Base-by-base conservation (phyloP, 2,329 filamentous ascomycete genomes). In the Coniochaeta sp. region DNA sequence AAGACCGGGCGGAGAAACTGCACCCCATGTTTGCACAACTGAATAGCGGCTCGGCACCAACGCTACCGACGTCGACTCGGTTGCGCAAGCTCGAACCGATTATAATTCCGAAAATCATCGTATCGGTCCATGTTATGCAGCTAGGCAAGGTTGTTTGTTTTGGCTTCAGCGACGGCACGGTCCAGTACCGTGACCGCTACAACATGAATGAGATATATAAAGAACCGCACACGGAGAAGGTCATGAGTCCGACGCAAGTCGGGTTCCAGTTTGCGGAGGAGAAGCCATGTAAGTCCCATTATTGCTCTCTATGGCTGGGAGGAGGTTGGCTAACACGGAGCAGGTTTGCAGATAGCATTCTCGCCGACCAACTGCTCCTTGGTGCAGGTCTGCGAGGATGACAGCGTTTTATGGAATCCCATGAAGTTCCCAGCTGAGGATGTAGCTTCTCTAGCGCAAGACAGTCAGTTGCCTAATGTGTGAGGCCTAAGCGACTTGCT, bases 1-100 rank as follows among this genome's bases (percentile, higher is more conserved):
- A 79, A 28, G 82, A 87, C 28, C 76, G 81, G 47, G 70, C 78
- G n/a, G 82, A 86, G 56, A 75, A 71, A 9, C 71, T 95, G 7
- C 87, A 94, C 63, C 71, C 85, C 2, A 86, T 86, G 12, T 92
- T 95, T 64, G 86, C 90, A 57, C 86, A 91, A 59, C 75, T 94
- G 28, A 22, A 12, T 10, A 18, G 3, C 24, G 81, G 83, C 7
- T 76, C 78, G 9, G 61, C 55, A 66, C 66, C 40, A 81, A 86
- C 58, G 82, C 45, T 35, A 35, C 47, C 68, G 56, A 54, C 55
- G 13, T 58, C 59, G 20, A 69, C 64, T 18, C 65, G 71, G 24
- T 71, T 94, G 24, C 81, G 78, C 55, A 83, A 86, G 61, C 70
- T 86, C 20, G 79, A 87, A 2, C 83, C 92, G 48, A 75, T 89